Base-by-base conservation (phyloP, 2,329 filamentous ascomycete genomes). In the Ceratocystis harringtonii region DNA sequence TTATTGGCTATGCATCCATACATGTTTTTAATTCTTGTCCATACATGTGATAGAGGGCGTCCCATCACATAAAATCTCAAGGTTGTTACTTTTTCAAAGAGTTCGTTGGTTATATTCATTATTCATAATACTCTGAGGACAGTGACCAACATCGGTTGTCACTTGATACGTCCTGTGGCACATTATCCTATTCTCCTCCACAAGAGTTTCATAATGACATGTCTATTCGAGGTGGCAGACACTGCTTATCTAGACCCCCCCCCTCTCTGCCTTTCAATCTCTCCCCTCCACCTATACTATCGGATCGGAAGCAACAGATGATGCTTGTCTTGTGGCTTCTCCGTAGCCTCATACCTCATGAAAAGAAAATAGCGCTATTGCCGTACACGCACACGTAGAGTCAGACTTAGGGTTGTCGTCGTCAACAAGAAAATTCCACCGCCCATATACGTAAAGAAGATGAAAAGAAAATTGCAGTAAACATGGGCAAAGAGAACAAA, bases 381-480 rank as follows among this genome's bases (percentile, higher is more conserved):
- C 55, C 55, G 25, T 58, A 58, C 55, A 58, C 25, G 48, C 48
- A 58, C 55, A 58, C 44, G 43, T 15, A 52, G 43, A 50, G 6
- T 45, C 62, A n/a, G 25, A 63, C 17, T 48, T 30, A 2, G 19
- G 36, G 12, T 45, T 52, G 62, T 32, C 43, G 17, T 41, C 30
- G 62, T 50, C 28, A 63, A 43, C 45, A 58, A 63, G 44, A 65
- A 65, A 52, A 25, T 52, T 55, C 65, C 66, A 61, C 50, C 36
- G n/a, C 50, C 45, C 41, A 43, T 55, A 17, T 58, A 36, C 17
- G 60, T 32, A 32, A 64, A 64, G 8, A 22, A 69, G 63, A 58
- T 69, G 48, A 66, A 67, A 67, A 67, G 69, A 69, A 68, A 67
- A 65, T 58, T 66, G 66, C 64, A 61, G 44, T 65, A 65, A 68